Conservation (phyloP, 768 basidiomycete species). For the Psilocybe sp. region DNA sequence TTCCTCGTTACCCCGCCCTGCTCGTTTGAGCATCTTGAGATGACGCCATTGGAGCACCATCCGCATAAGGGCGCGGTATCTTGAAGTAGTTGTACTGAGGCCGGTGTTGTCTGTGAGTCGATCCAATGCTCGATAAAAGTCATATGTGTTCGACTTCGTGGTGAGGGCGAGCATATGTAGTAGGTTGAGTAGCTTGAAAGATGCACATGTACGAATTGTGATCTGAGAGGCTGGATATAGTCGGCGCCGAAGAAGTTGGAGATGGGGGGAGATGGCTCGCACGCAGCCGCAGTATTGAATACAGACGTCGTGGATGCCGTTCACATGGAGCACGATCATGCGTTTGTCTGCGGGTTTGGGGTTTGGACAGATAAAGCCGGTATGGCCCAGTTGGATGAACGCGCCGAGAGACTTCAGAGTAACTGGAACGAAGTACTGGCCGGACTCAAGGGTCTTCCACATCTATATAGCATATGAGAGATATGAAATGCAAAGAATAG, state of each 20-base stretch:
- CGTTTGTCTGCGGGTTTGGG: constrained; percentile 13
- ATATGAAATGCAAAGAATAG: too few species aligned
- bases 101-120: constrained; percentile 25
- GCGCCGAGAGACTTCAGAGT: constrained; percentile 21
- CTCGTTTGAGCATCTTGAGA: constrained; percentile 15
- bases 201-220: constrained; percentile 19
- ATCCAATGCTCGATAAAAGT: constrained; percentile 26
- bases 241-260: constrained; percentile 20
- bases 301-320: constrained; percentile 25
- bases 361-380: constrained; percentile 10
- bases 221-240: constrained; percentile 18
- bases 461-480: too few species aligned
- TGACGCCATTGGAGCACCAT: constrained; percentile 19
- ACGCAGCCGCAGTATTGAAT: constrained; percentile 31
- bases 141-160: constrained; percentile 26
- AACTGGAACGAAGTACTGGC: constrained; percentile 6
- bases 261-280: not conserved
- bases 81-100: constrained; percentile 7
- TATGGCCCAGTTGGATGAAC: constrained; percentile 25
- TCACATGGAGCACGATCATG: constrained; percentile 26
- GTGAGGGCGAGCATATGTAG: constrained; percentile 23
- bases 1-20: constrained; percentile 11
- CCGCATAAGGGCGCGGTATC: constrained; percentile 16
- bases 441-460: not conserved
- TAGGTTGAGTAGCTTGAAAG: constrained; percentile 20